Evolutionary conservation across 2,329 filamentous ascomycete species (phyloP), one percentile per base, ranked within the genome.

Genomic region (Colletotrichum higginsianum): DNA sequence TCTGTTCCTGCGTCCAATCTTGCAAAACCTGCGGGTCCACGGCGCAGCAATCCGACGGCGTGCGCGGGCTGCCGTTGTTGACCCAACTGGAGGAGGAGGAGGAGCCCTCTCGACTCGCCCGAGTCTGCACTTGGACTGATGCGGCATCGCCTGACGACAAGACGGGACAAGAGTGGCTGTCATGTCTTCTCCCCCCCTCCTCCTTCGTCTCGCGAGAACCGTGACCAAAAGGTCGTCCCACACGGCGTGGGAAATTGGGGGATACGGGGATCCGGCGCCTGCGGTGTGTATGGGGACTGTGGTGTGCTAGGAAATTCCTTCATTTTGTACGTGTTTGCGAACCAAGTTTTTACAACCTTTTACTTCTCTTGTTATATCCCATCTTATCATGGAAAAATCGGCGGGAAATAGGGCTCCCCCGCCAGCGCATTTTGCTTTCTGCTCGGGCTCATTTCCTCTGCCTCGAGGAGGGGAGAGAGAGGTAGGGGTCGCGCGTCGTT

Each of bases 101-200:
- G 18, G 16, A 49, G 12, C 21, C 42, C 1, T 15, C 26, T 50
- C 47, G 26, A 26, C 26, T 56, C 55, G 47, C 63, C 62, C 56
- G n/a, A 26, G 38, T 35, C 12, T 26, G 26, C 67, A 44, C 67
- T 71, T 71, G 30, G 30, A 67, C 62, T 35, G 18, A 67, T 42
- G 15, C 7, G 67, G 64, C 44, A 61, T 61, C 44, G 23, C 26
- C 11, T 26, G 3, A 26, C 4, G 26, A 26, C 50, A 49, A n/a
- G 12, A 35, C 63, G 1, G 61, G 44, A 21, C 62, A 61, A 38
- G 16, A 13, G 26, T 9, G 35, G 26, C 26, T 26, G 26, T 26
- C 26, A 26, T 26, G 26, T 26, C 26, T 26, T 26, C 3, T 26
- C 26, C 26, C 26, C 26, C 26, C 23, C 26, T 26, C 26, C 26